phyloP scores from a whole-genome alignment of 306 rosid species.

The Ziziphus jujuba region DNA sequence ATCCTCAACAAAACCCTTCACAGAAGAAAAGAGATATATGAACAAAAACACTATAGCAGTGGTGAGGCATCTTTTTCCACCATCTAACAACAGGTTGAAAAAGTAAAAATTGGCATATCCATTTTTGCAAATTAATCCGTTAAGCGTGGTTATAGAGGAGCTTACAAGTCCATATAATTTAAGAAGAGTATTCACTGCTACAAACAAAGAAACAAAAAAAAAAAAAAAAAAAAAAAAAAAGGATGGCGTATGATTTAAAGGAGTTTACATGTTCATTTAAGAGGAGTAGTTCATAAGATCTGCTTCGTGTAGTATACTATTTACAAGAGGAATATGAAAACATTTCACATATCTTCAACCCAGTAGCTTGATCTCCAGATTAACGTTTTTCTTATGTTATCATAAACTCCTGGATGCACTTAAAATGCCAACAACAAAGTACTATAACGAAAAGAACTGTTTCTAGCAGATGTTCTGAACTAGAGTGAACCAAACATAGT shows the following conservation, averaged over 20 bases:
- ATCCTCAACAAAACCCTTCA: conserved; percentile 97
- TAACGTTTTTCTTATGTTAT: background rate
- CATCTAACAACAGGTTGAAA: background rate
- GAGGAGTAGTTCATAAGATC: no score
- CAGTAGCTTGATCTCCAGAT: background rate
- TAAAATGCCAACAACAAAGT: background rate
- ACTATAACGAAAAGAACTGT: background rate
- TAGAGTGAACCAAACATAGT: background rate
- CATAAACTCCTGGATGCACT: background rate
- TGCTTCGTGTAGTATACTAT: no score
- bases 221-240: conserved; percentile 14
- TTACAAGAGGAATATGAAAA: no score
- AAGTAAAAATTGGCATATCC: background rate
- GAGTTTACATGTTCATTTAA: background rate
- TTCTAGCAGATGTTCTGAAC: background rate
- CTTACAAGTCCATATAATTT: background rate
- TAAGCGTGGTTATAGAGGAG: no score
- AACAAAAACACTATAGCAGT: background rate
- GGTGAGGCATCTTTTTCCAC: background rate
- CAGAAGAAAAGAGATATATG: conserved; percentile 1
- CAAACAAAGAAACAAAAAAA: no score
- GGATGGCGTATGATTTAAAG: background rate
- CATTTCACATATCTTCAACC: background rate
- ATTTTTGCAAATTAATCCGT: background rate
- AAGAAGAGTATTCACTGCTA: no score